Conservation (phyloP, 73 alveolate genomes). For the Durusdinium trenchii region DNA sequence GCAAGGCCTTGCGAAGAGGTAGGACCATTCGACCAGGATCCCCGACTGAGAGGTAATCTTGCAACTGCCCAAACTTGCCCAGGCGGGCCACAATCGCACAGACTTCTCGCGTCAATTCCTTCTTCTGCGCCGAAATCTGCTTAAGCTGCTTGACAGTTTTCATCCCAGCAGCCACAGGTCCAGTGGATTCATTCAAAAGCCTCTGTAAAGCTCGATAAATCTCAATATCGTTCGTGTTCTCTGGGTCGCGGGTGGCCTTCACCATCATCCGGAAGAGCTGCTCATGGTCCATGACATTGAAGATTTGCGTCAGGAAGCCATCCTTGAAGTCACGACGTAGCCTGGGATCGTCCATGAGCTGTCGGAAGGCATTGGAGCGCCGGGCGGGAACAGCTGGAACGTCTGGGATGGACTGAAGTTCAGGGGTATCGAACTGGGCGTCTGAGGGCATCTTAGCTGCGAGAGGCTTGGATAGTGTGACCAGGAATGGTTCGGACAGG, state of each 20-base stretch:
- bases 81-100: slow-evolving; percentile 49
- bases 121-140: slow-evolving; percentile 38
- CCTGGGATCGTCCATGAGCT: slow-evolving; percentile 22
- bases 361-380: slow-evolving; percentile 56
- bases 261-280: slow-evolving; percentile 50
- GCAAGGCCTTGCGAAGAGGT: slow-evolving; percentile 45
- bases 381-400: slow-evolving; percentile 54
- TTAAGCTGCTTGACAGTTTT: slow-evolving; percentile 57
- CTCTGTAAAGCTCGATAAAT: slow-evolving; percentile 77
- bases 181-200: slow-evolving; percentile 26
- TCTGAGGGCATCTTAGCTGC: neutral
- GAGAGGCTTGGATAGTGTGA: neutral
- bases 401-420: neutral
- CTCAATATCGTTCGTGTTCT: slow-evolving; percentile 55
- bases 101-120: slow-evolving; percentile 65
- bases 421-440: neutral
- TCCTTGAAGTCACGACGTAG: slow-evolving; percentile 59
- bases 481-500: neutral
- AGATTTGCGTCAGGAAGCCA: slow-evolving; percentile 71
- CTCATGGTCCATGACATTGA: slow-evolving; percentile 80
- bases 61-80: slow-evolving; percentile 70
- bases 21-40: slow-evolving; percentile 68
- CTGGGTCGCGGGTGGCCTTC: slow-evolving; percentile 67
- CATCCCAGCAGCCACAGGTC: slow-evolving; percentile 43
- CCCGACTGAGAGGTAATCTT: slow-evolving; percentile 48